Conservation (phyloP, 2,329 filamentous ascomycete genomes). For the Pseudogymnoascus sp. region DNA sequence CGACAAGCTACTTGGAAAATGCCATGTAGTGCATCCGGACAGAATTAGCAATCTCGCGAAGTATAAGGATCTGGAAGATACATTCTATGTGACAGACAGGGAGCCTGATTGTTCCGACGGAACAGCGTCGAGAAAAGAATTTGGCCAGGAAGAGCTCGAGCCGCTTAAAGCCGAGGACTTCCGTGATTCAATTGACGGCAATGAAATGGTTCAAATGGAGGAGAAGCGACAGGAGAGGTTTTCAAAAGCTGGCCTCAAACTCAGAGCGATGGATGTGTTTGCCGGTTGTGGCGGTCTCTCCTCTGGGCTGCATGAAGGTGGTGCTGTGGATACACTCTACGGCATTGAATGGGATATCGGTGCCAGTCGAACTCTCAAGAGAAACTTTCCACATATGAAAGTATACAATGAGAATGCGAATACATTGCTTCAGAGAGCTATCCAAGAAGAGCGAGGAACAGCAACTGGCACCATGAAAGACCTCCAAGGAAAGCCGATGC, state of each 20-base stretch:
- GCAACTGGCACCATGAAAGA: constrained; percentile 9
- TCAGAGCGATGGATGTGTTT: constrained; percentile 8
- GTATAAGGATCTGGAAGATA: constrained; percentile 16
- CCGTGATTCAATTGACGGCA: background rate
- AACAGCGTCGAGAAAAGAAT: background rate
- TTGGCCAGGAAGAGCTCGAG: constrained; percentile 5
- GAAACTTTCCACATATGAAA: constrained; percentile 2
- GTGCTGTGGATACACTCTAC: background rate
- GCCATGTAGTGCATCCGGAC: constrained; percentile 13
- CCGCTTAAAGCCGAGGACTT: background rate
- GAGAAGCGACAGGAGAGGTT: background rate
- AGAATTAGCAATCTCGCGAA: constrained; percentile 14
- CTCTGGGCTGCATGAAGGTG: background rate
- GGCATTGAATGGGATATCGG: constrained; percentile 4
- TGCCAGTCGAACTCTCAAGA: background rate
- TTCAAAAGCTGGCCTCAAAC: background rate
- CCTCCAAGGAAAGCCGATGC: constrained; percentile 9
- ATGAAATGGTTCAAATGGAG: background rate
- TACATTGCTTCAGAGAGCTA: constrained; percentile 10
- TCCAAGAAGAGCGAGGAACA: constrained; percentile 9
- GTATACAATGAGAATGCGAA: constrained; percentile 14
- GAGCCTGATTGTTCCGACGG: background rate
- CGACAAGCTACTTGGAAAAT: constrained; percentile 15
- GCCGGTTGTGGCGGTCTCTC: constrained; percentile 3
- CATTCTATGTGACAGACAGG: constrained; percentile 16